phyloP scores from a whole-genome alignment of 768 basidiomycete genomes.

The Lentinula boryana region DNA sequence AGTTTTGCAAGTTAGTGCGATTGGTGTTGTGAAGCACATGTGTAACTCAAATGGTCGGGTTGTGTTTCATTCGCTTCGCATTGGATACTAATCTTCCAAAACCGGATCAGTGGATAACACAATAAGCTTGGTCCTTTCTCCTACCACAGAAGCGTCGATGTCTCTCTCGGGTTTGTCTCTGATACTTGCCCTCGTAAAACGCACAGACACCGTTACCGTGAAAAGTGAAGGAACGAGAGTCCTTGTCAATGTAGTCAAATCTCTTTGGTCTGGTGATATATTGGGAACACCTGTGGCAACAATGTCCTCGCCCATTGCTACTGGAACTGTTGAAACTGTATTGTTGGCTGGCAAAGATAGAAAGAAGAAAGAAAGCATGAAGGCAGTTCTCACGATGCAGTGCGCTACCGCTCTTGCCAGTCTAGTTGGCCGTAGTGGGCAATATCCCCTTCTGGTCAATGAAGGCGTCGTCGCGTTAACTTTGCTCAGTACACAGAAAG shows the following conservation, averaged over 20 bases:
- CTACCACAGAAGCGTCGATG: constrained; percentile 18
- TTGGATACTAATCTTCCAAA: constrained; percentile 2
- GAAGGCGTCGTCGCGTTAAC: constrained; percentile 85
- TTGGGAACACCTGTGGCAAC: constrained; percentile 11
- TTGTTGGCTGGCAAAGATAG: constrained; percentile 34
- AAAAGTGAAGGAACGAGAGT: constrained; percentile 90
- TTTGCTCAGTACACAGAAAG: constrained; percentile 58
- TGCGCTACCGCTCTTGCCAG: constrained; percentile 59
- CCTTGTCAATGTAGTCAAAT: constrained; percentile 79
- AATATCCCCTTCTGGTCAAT: constrained; percentile 81
- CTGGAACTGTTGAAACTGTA: constrained; percentile 22
- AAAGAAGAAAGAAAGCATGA: constrained; percentile 49
- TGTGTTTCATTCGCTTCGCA: not conserved
- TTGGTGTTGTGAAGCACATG: constrained; percentile 86
- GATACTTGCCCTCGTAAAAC: constrained; percentile 67
- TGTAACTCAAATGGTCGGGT: constrained; percentile 67
- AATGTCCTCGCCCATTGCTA: constrained; percentile 10
- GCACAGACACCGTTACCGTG: constrained; percentile 76
- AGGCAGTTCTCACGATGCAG: constrained; percentile 42
- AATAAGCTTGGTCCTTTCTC: constrained; percentile 46
- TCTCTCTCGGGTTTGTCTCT: constrained; percentile 51
- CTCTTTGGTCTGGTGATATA: constrained; percentile 59
- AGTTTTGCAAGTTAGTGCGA: constrained; percentile 80
- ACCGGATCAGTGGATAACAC: constrained; percentile 34
- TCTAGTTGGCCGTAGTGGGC: constrained; percentile 69